Conservation (phyloP, 208 protist species). For the Leptomonas seymouri region DNA sequence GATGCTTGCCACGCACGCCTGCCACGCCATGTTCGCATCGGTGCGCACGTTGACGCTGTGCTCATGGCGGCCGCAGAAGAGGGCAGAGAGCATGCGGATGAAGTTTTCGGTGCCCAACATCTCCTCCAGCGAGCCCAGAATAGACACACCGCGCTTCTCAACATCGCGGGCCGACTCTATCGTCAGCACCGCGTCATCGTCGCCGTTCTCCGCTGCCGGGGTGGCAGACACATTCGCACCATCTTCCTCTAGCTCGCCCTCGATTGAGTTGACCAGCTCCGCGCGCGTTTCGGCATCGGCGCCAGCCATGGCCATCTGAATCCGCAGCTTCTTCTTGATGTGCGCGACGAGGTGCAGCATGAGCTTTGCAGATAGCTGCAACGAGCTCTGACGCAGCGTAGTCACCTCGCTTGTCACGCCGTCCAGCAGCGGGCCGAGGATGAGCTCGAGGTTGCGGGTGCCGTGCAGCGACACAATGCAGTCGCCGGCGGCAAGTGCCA, state of each 20-base stretch:
- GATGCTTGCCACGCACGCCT: slow-evolving; percentile 89
- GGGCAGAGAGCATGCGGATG: slow-evolving; percentile 73
- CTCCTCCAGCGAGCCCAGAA: slow-evolving; percentile 83
- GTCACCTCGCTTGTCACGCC: slow-evolving; percentile 86
- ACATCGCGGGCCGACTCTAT: slow-evolving; percentile 86
- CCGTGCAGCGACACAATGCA: slow-evolving; percentile 91
- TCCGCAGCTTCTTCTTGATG: slow-evolving; percentile 87
- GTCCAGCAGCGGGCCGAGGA: slow-evolving; percentile 82
- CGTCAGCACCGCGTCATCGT: slow-evolving; percentile 45
- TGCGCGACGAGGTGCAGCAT: slow-evolving; percentile 88
- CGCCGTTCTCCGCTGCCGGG: slow-evolving; percentile 11
- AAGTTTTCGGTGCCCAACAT: slow-evolving; percentile 77
- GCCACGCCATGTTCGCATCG: slow-evolving; percentile 87
- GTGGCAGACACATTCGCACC: slow-evolving; percentile 1
- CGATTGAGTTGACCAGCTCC: slow-evolving; percentile 30
- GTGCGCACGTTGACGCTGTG: slow-evolving; percentile 75
- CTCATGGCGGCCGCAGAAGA: slow-evolving; percentile 89
- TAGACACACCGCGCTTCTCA: slow-evolving; percentile 86
- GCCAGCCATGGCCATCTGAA: slow-evolving; percentile 62
- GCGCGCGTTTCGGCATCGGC: slow-evolving; percentile 31
- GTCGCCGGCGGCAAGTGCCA: slow-evolving; percentile 86
- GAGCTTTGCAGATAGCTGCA: slow-evolving; percentile 89
- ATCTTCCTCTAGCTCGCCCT: slow-evolving; percentile 12
- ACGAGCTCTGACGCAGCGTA: slow-evolving; percentile 86
- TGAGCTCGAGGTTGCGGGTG: slow-evolving; percentile 76